Percentiles rank a stretch among this genome's conserved stretches.
Conservation (phyloP, 768 basidiomycete genomes). For the Gymnopilus junonius region DNA sequence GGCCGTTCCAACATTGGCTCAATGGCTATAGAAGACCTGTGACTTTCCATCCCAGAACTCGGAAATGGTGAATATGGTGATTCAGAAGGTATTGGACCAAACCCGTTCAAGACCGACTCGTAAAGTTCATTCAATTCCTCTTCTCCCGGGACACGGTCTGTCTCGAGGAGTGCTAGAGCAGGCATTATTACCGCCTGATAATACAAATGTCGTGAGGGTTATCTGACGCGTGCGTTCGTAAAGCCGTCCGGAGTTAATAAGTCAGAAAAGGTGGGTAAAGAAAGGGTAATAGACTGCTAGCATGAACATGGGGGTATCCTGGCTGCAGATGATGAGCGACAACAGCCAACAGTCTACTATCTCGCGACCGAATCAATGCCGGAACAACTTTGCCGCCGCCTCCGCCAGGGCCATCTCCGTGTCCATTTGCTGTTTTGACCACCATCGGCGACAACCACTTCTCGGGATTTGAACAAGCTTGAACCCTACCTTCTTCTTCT, state of each 20-base stretch:
- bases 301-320: constrained; percentile 5
- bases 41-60: constrained; percentile 13
- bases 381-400: constrained; percentile 8
- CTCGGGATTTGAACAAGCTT: not conserved
- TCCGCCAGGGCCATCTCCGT: not conserved
- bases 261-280: constrained; percentile 3
- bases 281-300: not conserved
- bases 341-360: constrained; percentile 7
- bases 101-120: constrained; percentile 21
- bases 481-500: not conserved
- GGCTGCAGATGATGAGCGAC: constrained; percentile 7
- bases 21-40: constrained; percentile 5
- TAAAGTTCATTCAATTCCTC: constrained; percentile 26
- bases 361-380: constrained; percentile 13
- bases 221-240: not conserved
- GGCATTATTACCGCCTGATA: constrained; percentile 14
- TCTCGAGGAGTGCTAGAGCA: constrained; percentile 11
- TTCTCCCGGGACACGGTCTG: constrained; percentile 14
- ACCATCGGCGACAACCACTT: not conserved
- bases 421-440: not conserved
- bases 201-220: not conserved
- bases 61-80: constrained; percentile 9
- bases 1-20: constrained; percentile 5
- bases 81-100: constrained; percentile 15
- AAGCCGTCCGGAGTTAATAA: not conserved